Base-by-base conservation (phyloP, 148 eudicot species). In the Heliamphora exappendiculata region DNA sequence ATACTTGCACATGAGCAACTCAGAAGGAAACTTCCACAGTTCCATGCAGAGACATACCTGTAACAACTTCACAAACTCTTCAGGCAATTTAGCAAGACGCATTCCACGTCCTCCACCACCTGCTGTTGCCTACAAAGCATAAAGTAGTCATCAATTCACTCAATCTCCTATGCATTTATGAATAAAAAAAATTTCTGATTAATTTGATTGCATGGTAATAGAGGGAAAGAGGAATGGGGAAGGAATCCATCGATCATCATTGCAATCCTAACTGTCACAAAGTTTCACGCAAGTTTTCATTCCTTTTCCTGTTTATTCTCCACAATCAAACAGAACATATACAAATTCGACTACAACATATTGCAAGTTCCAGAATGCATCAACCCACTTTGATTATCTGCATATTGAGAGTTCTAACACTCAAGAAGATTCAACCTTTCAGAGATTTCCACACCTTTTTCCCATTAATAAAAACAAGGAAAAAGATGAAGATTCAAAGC, bases 61-160 rank as follows among this genome's bases (percentile, higher is more conserved):
- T 75, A 95, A 87, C 85, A 95, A 81, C 81, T 95, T 95, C 82
- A 95, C 96, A 82, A 95, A 95, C 82, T 95, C 99, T 64, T 85
- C 85, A 75, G 93, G 97, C 77, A 89, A 91, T 73, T 88, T 92
- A 81, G 99, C 99, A 85, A 95, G 99, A 77, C 99, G 99, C 99
- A 95, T 95, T 79, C 99, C 99, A 82, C 97, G 99, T 45, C 99
- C 99, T 80, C 97, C 99, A 53, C 97, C 99, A 74, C 99, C 99
- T 75, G 99, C 99, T 81, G 99, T 95, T 82, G 99, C 99, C 99
- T 95, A 77, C 77, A 81, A 86, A 80, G 76, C 13, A 69, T 1
- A 69, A 26, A 67, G 24, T 3, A 28, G 34, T 55, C 66, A 41
- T 58, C 28, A 77, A 72, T 72, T 34, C 51, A 67, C 50, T 44